Conservation (phyloP, 768 basidiomycete species). For the Mycena chlorophos region DNA sequence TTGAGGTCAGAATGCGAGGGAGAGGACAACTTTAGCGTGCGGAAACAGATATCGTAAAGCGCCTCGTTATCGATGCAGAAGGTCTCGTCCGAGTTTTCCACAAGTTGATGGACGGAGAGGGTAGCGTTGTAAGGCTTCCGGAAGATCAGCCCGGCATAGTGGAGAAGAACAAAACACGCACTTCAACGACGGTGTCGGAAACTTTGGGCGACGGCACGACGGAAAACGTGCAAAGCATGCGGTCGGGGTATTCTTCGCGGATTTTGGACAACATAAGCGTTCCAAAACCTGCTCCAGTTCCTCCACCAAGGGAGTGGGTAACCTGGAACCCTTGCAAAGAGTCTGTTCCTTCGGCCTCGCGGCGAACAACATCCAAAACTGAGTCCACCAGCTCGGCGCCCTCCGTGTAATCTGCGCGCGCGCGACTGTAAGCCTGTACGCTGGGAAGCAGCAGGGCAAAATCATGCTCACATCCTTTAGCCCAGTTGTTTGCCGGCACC, state of each 20-base stretch:
- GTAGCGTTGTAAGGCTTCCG: conserved; percentile 94
- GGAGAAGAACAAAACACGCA: conserved; percentile 28
- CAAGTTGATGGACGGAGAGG: conserved; percentile 96
- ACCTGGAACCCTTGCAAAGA: conserved; percentile 99
- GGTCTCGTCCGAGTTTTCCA: conserved; percentile 99
- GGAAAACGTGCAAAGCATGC: conserved; percentile 99
- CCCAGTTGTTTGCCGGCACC: conserved; percentile 99
- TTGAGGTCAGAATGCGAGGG: conserved; percentile 98
- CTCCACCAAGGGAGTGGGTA: conserved; percentile 97
- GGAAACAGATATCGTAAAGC: conserved; percentile 98
- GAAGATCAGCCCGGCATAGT: background rate
- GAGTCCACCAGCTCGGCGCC: conserved; percentile 98
- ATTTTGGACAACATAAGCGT: conserved; percentile 99
- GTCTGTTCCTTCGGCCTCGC: conserved; percentile 97
- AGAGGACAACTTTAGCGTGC: conserved; percentile 92
- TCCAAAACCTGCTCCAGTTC: conserved; percentile 99
- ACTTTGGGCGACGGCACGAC: conserved; percentile 98
- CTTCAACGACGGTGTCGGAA: conserved; percentile 98
- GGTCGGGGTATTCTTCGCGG: conserved; percentile 97
- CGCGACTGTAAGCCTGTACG: conserved; percentile 8
- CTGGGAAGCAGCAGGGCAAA: background rate
- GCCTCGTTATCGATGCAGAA: conserved; percentile 99
- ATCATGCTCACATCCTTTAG: conserved; percentile 77
- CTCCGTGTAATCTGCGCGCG: conserved; percentile 83
- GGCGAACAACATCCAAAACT: conserved; percentile 96